Conservation (phyloP, 1,284 basidiomycete genomes). For the Xerocomus subilludens region DNA sequence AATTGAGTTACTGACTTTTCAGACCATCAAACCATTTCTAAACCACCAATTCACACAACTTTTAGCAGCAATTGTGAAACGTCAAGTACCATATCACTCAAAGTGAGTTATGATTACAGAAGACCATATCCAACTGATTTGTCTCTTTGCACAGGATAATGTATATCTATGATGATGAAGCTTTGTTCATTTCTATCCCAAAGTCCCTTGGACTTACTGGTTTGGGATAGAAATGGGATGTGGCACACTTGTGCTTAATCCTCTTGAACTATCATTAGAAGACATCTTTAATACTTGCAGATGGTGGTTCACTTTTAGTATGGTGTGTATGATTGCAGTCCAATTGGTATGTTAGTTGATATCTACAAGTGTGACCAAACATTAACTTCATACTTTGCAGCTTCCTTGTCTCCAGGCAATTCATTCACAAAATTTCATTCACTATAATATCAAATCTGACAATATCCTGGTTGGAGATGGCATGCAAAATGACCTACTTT, state of each 20-base stretch:
- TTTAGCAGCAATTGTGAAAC: too few species aligned
- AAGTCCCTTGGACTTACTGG: constrained; percentile 98
- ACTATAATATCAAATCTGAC: constrained; percentile 99
- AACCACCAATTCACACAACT: too few species aligned
- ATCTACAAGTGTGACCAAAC: too few species aligned
- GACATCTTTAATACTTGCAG: constrained; percentile 99
- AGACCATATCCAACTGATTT: too few species aligned
- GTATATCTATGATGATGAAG: too few species aligned
- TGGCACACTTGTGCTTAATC: constrained; percentile 99
- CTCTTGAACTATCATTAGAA: constrained; percentile 96
- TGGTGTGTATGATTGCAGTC: constrained; percentile 95
- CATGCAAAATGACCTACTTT: constrained; percentile 99
- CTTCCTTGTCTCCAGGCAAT: constrained; percentile 99
- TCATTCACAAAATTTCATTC: constrained; percentile 99
- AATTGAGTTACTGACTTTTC: too few species aligned
- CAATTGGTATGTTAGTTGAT: constrained; percentile 73
- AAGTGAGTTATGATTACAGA: too few species aligned
- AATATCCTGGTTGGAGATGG: constrained; percentile 99
- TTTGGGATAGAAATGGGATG: constrained; percentile 99
- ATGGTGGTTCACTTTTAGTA: constrained; percentile 98
- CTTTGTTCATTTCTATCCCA: too few species aligned
- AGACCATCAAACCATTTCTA: too few species aligned
- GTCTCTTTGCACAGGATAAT: too few species aligned
- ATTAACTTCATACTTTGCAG: constrained; percentile 57
- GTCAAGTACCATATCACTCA: too few species aligned